A percentile compares a stretch with the other conserved stretches of the same genome.
Evolutionary conservation across 1,284 basidiomycete species (phyloP).

Genomic region (Fomitopsis schrenkii): DNA sequence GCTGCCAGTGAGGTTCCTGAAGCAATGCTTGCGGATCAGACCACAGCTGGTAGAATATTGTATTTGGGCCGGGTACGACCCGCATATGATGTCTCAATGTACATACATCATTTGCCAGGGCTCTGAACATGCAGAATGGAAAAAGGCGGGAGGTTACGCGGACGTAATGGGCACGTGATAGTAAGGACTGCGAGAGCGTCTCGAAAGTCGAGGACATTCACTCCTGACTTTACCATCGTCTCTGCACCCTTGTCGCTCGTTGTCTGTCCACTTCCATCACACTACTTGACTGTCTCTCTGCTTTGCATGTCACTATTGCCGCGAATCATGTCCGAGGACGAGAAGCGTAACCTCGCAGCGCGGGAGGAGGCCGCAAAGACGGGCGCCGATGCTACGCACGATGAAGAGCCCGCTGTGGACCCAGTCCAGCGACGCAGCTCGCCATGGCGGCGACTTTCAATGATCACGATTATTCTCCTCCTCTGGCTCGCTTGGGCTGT

Average conservation of each 20-base stretch:
- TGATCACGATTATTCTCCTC: constrained; percentile 38
- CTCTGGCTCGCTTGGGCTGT: constrained; percentile 41
- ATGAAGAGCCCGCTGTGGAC: constrained; percentile 4
- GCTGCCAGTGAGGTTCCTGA: too few species aligned
- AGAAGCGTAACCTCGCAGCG: not conserved
- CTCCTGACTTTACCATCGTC: too few species aligned
- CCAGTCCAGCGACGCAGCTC: constrained; percentile 26
- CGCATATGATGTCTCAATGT: too few species aligned
- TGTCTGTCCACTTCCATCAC: not conserved
- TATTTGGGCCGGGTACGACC: too few species aligned
- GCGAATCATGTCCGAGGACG: not conserved
- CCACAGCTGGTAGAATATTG: too few species aligned
- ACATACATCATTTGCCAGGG: too few species aligned
- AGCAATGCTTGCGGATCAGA: too few species aligned
- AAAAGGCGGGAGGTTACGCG: too few species aligned
- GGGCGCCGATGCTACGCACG: constrained; percentile 21
- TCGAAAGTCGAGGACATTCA: too few species aligned
- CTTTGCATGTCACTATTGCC: not conserved
- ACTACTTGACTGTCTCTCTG: not conserved
- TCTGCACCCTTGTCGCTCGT: not conserved
- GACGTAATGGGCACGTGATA: not conserved
- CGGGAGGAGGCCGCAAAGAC: constrained; percentile 1
- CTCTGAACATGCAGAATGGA: not conserved
- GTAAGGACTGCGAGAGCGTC: not conserved
- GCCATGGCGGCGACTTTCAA: constrained; percentile 41